Evolutionary conservation across 2,329 filamentous ascomycete genomes (phyloP).

Genomic region (Hypocreales sp.): DNA sequence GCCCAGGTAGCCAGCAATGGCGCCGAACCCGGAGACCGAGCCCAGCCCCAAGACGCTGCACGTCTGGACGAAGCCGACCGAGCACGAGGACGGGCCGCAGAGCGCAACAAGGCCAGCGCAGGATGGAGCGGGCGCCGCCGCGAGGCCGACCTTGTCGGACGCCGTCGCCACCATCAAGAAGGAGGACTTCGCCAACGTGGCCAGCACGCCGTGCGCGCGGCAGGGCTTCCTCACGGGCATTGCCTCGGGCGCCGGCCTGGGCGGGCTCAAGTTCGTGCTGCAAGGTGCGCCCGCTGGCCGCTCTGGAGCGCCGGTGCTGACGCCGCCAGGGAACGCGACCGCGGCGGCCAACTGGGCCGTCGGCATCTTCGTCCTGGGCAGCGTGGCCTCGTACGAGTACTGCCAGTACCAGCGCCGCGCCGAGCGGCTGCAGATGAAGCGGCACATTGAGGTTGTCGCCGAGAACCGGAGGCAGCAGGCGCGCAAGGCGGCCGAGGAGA

Average conservation of each 20-base stretch:
- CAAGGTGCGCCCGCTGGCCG: conserved; percentile 42
- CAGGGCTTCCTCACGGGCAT: conserved; percentile 77
- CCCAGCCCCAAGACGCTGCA: conserved; percentile 16
- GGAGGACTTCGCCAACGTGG: conserved; percentile 55
- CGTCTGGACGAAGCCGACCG: conserved; percentile 20
- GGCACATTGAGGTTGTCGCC: conserved; percentile 53
- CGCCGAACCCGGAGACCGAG: conserved; percentile 12
- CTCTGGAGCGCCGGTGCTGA: not conserved
- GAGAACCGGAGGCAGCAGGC: conserved; percentile 35
- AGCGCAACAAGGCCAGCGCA: too few relatives aligned
- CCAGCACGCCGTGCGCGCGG: conserved; percentile 70
- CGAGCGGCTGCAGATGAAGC: conserved; percentile 71
- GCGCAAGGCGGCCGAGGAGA: conserved; percentile 27
- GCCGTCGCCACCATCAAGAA: conserved; percentile 51
- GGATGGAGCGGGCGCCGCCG: conserved; percentile 6
- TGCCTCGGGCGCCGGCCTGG: conserved; percentile 59
- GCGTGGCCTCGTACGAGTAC: conserved; percentile 66
- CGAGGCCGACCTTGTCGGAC: conserved; percentile 30
- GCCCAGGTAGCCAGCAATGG: conserved; percentile 19
- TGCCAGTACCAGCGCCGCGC: conserved; percentile 61
- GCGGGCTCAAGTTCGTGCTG: conserved; percentile 57
- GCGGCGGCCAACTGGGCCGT: conserved; percentile 75
- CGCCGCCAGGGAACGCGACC: conserved; percentile 15
- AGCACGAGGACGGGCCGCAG: conserved; percentile 8
- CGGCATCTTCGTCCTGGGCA: conserved; percentile 53